Evolutionary conservation across 2,329 filamentous ascomycete genomes (phyloP).

Genomic region (Akanthomyces lecanii): DNA sequence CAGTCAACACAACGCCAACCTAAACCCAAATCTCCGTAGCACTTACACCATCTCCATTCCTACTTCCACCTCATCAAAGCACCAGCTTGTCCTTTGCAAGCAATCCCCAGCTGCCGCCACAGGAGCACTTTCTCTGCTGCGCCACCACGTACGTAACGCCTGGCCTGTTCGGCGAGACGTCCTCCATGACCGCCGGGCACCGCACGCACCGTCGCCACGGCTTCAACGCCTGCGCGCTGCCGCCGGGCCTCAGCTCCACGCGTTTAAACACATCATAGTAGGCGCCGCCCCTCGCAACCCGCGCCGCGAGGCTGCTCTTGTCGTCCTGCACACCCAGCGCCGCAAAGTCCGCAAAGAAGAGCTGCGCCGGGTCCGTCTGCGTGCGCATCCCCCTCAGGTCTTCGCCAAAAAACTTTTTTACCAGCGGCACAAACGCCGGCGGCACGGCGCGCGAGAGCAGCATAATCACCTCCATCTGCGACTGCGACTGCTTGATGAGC

Average conservation of each 20-base stretch:
- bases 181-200: slow-evolving; percentile 64
- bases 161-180: slow-evolving; percentile 44
- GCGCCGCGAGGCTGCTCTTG: slow-evolving; percentile 40
- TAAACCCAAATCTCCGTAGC: background rate
- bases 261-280: slow-evolving; percentile 52
- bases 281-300: slow-evolving; percentile 36
- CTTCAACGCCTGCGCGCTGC: slow-evolving; percentile 18
- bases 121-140: slow-evolving; percentile 53
- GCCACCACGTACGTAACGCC: slow-evolving; percentile 51
- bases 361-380: slow-evolving; percentile 58
- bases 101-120: slow-evolving; percentile 50
- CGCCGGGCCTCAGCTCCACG: slow-evolving; percentile 42
- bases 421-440: slow-evolving; percentile 47
- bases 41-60: background rate
- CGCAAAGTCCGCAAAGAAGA: slow-evolving; percentile 70
- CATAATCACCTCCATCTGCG: slow-evolving; percentile 48
- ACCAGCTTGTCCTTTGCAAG: slow-evolving; percentile 31
- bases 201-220: slow-evolving; percentile 44
- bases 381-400: slow-evolving; percentile 55
- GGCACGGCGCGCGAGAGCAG: slow-evolving; percentile 47
- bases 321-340: slow-evolving; percentile 64
- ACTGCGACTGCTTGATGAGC: slow-evolving; percentile 42
- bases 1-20: background rate
- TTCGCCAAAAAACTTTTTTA: slow-evolving; percentile 61
- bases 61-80: background rate